phyloP scores from a whole-genome alignment of 2,329 filamentous ascomycete species.

The Monosporascus cannonballus region DNA sequence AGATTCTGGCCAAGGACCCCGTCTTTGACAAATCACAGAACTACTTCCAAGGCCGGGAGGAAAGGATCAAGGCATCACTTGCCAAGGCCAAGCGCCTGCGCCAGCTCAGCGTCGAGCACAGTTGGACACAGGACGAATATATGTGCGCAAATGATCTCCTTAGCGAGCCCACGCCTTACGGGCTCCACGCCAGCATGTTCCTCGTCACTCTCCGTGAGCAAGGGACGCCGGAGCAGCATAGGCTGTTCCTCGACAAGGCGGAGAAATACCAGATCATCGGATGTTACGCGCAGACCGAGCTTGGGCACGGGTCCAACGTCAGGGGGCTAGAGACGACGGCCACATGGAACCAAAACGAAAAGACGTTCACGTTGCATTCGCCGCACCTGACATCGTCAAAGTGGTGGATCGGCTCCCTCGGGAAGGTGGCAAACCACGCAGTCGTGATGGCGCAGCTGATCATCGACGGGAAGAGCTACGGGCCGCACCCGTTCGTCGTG shows the following conservation, averaged over 20 bases:
- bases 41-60: conserved; percentile 65
- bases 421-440: conserved; percentile 69
- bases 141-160: conserved; percentile 61
- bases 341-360: conserved; percentile 66
- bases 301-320: conserved; percentile 75
- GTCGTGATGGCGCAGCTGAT: conserved; percentile 74
- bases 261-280: conserved; percentile 67
- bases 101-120: conserved; percentile 58
- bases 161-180: conserved; percentile 68
- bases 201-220: conserved; percentile 60
- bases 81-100: conserved; percentile 65
- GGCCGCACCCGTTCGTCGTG: conserved; percentile 73
- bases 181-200: conserved; percentile 56
- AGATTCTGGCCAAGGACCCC: conserved; percentile 59
- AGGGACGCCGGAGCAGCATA: conserved; percentile 66
- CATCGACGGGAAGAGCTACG: conserved; percentile 60
- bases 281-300: conserved; percentile 75
- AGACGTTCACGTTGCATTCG: conserved; percentile 70
- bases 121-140: conserved; percentile 62
- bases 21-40: conserved; percentile 76
- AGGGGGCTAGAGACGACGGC: conserved; percentile 66
- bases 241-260: conserved; percentile 64
- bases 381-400: conserved; percentile 70
- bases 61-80: conserved; percentile 63
- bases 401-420: conserved; percentile 80